Evolutionary conservation across 768 basidiomycete species (phyloP), one percentile per base, ranked within the genome.

Genomic region (Mycena leptocephala): DNA sequence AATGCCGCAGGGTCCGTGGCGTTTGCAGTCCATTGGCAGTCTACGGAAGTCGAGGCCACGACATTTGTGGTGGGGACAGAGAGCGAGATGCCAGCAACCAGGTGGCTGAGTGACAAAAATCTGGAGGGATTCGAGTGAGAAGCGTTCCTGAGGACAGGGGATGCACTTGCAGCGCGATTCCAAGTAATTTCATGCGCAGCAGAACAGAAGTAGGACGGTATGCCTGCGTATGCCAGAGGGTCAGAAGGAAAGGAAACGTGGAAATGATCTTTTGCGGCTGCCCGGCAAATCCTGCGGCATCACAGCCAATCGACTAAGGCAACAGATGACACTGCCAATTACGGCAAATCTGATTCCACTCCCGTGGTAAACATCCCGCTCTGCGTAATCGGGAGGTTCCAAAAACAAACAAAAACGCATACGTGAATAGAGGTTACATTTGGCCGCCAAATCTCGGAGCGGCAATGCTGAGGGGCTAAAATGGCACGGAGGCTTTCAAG

Each of bases 21-120:
- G 32, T 32, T 22, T 22, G 65, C 65, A 48, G 48, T 66, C 65
- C 65, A 66, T 66, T 51, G 48, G 33, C 65, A 66, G 65, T 66
- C 65, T 18, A 66, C 48, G 32, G 46, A 35, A n/a, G 65, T 66
- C 3, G 48, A 66, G 32, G 51, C 48, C 32, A 53, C 65, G 46
- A 66, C 65, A 53, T 66, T 32, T 51, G 32, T 30, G 65, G 65
- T 66, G 65, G 65, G 65, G 32, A 53, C 65, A 53, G 65, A 66
- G 65, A 66, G 65, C 65, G 65, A 66, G 65, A 66, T 53, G 65
- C 65, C 48, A 66, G 48, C 65, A 37, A 53, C 65, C 48, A 65
- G 64, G 46, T 51, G 64, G 64, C 41, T 33, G 64, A 65, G 43
- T 48, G 64, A 65, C 64, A 65, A 48, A 48, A 65, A 51, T 65